phyloP scores from a whole-genome alignment of 495 filamentous ascomycete genomes.

The Trichoderma erinaceum region DNA sequence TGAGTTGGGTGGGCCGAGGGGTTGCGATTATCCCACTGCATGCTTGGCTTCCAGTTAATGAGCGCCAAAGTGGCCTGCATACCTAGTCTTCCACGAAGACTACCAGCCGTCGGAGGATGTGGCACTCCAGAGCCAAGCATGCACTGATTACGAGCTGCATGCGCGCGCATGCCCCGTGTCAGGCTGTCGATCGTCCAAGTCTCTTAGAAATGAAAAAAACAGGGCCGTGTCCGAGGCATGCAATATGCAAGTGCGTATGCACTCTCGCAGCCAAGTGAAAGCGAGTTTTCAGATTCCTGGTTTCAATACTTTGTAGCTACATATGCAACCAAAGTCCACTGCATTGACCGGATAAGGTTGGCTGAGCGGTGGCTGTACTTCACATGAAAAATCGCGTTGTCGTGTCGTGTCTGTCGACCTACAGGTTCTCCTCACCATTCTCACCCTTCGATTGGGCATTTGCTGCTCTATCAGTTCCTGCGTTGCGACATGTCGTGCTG shows the following conservation, averaged over 20 bases:
- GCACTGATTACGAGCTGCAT: slow-evolving; percentile 4
- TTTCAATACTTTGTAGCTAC: not conserved
- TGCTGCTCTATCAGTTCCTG: slow-evolving; percentile 8
- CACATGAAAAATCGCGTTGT: not conserved
- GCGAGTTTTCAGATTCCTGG: not conserved
- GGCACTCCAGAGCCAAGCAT: not conserved
- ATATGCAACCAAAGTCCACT: slow-evolving; percentile 5
- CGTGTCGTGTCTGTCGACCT: not conserved
- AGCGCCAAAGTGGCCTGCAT: slow-evolving; percentile 4
- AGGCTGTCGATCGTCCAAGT: slow-evolving; percentile 13
- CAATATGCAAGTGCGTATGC: slow-evolving; percentile 5
- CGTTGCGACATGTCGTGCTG: slow-evolving; percentile 9
- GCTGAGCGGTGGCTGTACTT: slow-evolving; percentile 5
- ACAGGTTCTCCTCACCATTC: not conserved
- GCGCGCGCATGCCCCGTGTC: slow-evolving; percentile 3
- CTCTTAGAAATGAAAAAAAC: not conserved
- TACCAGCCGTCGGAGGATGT: not conserved
- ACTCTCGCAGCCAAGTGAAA: not conserved
- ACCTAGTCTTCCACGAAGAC: not conserved
- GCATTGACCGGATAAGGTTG: not conserved
- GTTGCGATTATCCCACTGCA: not conserved
- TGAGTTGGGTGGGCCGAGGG: not conserved
- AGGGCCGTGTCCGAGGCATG: not conserved
- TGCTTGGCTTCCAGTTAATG: not conserved
- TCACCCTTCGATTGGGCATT: not conserved